These are phyloP conservation scores for Candida mesenterica DNA, from an alignment of 1,139 yeast species.

Conservation along the genomic window DNA sequence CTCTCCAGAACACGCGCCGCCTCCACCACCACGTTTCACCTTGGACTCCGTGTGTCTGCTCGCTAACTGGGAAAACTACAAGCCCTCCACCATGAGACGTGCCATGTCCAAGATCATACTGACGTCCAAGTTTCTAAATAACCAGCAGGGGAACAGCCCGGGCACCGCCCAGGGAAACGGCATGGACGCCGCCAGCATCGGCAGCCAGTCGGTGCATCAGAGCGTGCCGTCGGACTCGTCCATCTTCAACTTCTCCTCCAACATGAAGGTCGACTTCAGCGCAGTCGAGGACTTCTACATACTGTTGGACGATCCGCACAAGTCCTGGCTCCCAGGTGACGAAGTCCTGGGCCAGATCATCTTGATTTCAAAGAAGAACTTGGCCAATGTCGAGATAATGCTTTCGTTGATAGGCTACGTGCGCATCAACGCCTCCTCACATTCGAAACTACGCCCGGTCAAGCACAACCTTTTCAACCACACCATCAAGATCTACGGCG, in stretches of 20 bases:
- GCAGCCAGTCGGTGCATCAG: no score
- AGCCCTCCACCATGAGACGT: conserved; percentile 34
- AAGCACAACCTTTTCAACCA: conserved; percentile 61
- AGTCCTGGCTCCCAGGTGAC: conserved; percentile 65
- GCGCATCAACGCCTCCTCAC: conserved; percentile 52
- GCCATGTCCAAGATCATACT: conserved; percentile 46
- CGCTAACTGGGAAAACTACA: no score
- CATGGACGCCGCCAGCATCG: not conserved
- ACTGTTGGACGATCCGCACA: conserved; percentile 69
- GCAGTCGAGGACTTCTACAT: conserved; percentile 66
- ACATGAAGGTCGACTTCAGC: conserved; percentile 41
- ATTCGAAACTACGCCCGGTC: conserved; percentile 50
- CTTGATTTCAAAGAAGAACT: conserved; percentile 52
- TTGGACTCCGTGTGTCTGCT: no score
- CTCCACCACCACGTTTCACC: not conserved
- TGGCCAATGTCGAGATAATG: conserved; percentile 53
- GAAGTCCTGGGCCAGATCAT: conserved; percentile 64
- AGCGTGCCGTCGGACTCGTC: no score
- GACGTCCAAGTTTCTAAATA: conserved; percentile 12
- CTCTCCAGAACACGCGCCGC: no score
- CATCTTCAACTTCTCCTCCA: conserved; percentile 8
- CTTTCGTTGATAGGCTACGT: conserved; percentile 57
- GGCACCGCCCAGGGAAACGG: not conserved
- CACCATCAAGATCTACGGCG: conserved; percentile 65
- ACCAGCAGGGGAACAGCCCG: no score